Base-by-base conservation (phyloP, 108 stramenopile species). In the Nannochloropsis gaditana region DNA sequence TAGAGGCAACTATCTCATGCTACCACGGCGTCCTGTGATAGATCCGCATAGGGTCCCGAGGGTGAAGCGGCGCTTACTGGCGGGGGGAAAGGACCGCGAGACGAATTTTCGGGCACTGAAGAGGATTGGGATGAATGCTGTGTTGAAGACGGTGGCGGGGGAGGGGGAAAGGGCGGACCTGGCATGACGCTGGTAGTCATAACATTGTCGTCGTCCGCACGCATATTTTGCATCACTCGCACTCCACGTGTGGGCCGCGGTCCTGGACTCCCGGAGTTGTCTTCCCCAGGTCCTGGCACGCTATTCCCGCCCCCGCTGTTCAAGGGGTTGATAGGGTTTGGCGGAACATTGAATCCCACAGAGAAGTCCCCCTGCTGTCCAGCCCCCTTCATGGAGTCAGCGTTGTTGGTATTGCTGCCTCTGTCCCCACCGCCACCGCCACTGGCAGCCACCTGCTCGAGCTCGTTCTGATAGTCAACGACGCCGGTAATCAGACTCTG, bases 371-470 rank as follows among this genome's bases (percentile, higher is more conserved):
- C 4, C 15, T 15, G 59, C 3, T n/a, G 19, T n/a, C 59, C 59
- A 15, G 19, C 47, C 47, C 47, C 15, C 10, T 50, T 50, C 47
- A 50, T 50, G 10, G 47, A 50, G 47, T 50, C 31, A 31, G 31
- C 31, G 31, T 31, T 31, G 31, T 31, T 31, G 31, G 31, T 50
- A 50, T 50, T 50, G 10, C 47, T 15, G 10, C 47, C 47, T 50
- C 11, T 15, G 11, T 15, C 47, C 47, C 47, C 47, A 10, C 47
- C 47, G 11, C 47, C 47, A 11, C 47, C 59, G 15, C n/a, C 19
- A 73, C 59, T 8, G 59, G 59, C 59, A n/a, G 59, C 59, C n/a
- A 73, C 59, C n/a, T 73, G 59, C 59, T 73, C 59, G 59, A 73
- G 59, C n/a, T 73, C 59, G 59, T 73, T 73, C n/a, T 73, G 59